Conservation (phyloP, 257 asterid genomes). For the Petunia secreta region DNA sequence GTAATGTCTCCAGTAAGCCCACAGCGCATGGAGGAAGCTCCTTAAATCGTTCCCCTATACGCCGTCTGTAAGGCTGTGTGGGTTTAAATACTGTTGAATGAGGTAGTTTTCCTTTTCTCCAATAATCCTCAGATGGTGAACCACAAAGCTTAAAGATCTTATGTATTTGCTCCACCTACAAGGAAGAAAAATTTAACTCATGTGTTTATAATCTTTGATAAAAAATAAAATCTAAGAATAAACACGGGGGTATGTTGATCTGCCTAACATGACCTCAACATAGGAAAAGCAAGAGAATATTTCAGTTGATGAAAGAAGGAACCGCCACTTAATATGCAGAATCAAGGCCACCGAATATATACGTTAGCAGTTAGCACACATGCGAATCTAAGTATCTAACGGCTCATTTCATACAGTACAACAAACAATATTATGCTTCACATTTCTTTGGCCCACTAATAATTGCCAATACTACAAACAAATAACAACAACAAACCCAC, state of each 20-base stretch:
- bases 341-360: no score
- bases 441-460: no score
- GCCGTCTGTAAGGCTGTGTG: constrained; percentile 49
- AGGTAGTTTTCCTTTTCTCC: constrained; percentile 56
- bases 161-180: constrained; percentile 67
- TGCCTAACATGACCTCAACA: not conserved
- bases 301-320: no score
- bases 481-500: no score
- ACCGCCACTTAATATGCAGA: no score
- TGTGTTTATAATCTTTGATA: not conserved
- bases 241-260: not conserved
- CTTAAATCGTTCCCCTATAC: constrained; percentile 49
- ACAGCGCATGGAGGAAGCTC: constrained; percentile 52
- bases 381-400: no score
- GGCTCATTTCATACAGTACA: no score
- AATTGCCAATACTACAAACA: no score
- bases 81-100: constrained; percentile 54
- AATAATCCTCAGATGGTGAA: constrained; percentile 64
- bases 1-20: constrained; percentile 49
- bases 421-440: no score
- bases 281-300: no score
- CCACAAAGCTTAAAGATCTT: constrained; percentile 70
- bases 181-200: constrained; percentile 20
- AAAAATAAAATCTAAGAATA: not conserved
- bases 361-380: no score